A percentile compares a stretch with the other conserved stretches of the same genome.
phyloP scores from a whole-genome alignment of 2,329 filamentous ascomycete species.

The Xylariaceae sp. region DNA sequence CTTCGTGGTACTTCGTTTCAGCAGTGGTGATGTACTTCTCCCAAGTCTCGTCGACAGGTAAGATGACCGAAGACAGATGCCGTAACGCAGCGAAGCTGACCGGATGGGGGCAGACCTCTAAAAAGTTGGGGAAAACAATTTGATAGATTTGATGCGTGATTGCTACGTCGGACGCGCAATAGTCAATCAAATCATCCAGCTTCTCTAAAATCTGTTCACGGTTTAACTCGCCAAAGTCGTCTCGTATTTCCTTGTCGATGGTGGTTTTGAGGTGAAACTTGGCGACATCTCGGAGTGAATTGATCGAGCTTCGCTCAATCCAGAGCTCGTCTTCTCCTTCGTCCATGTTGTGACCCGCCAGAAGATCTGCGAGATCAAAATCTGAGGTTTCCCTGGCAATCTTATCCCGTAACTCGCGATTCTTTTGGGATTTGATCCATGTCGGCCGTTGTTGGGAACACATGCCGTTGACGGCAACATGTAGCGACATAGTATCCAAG shows the following conservation, averaged over 20 bases:
- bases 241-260: constrained; percentile 82
- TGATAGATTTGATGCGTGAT: constrained; percentile 93
- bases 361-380: constrained; percentile 62
- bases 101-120: constrained; percentile 87
- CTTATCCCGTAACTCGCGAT: constrained; percentile 74
- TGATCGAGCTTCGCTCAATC: constrained; percentile 91
- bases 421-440: constrained; percentile 97
- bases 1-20: constrained; percentile 73
- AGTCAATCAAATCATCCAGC: constrained; percentile 79
- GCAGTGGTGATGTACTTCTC: constrained; percentile 76
- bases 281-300: constrained; percentile 90
- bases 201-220: constrained; percentile 63
- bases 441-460: constrained; percentile 93
- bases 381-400: constrained; percentile 67
- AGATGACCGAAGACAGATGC: constrained; percentile 87
- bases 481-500: constrained; percentile 95
- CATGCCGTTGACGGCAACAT: constrained; percentile 98
- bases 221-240: constrained; percentile 81
- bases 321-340: constrained; percentile 93
- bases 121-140: constrained; percentile 84
- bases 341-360: constrained; percentile 60
- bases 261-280: constrained; percentile 90
- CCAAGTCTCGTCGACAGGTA: constrained; percentile 88
- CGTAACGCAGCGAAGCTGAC: constrained; percentile 93
- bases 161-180: constrained; percentile 90